Conservation (phyloP, 495 filamentous ascomycete species). For the Penicillium robsamsonii region DNA sequence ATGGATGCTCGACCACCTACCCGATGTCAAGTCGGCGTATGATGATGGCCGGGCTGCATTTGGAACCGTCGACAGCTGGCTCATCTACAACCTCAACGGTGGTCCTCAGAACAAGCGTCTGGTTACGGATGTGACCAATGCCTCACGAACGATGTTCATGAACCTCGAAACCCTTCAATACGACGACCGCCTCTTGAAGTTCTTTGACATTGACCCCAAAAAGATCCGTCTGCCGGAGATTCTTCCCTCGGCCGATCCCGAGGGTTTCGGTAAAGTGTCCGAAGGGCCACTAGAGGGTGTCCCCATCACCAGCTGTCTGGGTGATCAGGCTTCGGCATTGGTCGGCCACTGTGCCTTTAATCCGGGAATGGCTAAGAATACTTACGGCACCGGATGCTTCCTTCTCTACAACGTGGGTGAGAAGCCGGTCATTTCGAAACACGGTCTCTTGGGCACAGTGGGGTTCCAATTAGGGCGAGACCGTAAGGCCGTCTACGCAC, state of each 20-base stretch:
- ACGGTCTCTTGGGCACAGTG: slow-evolving; percentile 85
- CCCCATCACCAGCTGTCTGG: slow-evolving; percentile 83
- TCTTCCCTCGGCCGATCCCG: slow-evolving; percentile 76
- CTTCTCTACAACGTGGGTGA: slow-evolving; percentile 90
- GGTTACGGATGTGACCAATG: slow-evolving; percentile 90
- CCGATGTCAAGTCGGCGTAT: slow-evolving; percentile 72
- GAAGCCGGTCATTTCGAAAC: slow-evolving; percentile 85
- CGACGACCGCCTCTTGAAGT: slow-evolving; percentile 74
- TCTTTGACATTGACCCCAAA: slow-evolving; percentile 74
- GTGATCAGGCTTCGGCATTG: slow-evolving; percentile 88
- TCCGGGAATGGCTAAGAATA: slow-evolving; percentile 89
- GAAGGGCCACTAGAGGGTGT: slow-evolving; percentile 68
- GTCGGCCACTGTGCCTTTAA: slow-evolving; percentile 91
- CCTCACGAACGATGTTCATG: slow-evolving; percentile 95
- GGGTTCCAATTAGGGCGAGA: slow-evolving; percentile 69
- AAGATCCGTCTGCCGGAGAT: slow-evolving; percentile 83
- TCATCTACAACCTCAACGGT: slow-evolving; percentile 87
- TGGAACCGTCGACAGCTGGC: slow-evolving; percentile 92
- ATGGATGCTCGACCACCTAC: slow-evolving; percentile 77
- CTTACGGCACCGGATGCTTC: slow-evolving; percentile 95
- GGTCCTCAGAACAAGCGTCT: slow-evolving; percentile 66
- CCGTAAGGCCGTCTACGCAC: slow-evolving; percentile 76
- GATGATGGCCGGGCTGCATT: slow-evolving; percentile 79
- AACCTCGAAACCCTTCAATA: slow-evolving; percentile 85
- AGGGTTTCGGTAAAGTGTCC: slow-evolving; percentile 69